phyloP scores from a whole-genome alignment of 78 protist species.

The Ministeria vibrans region DNA sequence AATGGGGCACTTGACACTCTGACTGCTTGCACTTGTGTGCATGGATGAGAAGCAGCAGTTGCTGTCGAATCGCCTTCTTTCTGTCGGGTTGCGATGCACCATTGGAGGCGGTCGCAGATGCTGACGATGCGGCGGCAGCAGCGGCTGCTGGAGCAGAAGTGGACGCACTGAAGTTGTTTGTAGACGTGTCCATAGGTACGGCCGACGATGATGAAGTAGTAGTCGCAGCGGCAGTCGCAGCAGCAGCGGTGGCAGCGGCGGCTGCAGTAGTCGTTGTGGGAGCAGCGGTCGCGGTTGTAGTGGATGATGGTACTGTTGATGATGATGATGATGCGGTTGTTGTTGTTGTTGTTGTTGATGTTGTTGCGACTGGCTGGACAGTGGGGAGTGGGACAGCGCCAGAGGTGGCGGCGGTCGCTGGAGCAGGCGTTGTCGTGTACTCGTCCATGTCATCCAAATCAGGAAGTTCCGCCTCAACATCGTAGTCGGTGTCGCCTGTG shows the following conservation, averaged over 20 bases:
- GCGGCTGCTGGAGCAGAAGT: not conserved
- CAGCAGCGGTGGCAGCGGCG: not conserved
- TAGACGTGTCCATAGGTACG: not conserved
- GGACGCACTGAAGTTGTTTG: not conserved
- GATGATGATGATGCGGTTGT: too few relatives aligned
- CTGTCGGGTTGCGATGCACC: not conserved
- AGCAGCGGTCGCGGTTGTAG: not conserved
- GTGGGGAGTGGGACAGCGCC: too few relatives aligned
- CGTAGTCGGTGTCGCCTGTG: too few relatives aligned
- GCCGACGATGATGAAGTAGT: not conserved
- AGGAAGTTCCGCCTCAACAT: too few relatives aligned
- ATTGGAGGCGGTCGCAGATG: not conserved
- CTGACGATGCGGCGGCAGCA: not conserved
- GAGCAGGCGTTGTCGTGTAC: too few relatives aligned
- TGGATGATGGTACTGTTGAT: too few relatives aligned
- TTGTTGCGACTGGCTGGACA: too few relatives aligned
- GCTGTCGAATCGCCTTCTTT: not conserved
- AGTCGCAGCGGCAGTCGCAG: not conserved
- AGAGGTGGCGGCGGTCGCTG: too few relatives aligned
- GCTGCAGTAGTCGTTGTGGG: not conserved
- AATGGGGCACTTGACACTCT: not conserved
- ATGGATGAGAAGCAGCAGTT: conserved; percentile 20
- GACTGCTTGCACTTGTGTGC: conserved; percentile 5
- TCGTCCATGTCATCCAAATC: too few relatives aligned
- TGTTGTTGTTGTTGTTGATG: too few relatives aligned